Base-by-base conservation (phyloP, 441 rosid genomes). In the Eutrema salsugineum region DNA sequence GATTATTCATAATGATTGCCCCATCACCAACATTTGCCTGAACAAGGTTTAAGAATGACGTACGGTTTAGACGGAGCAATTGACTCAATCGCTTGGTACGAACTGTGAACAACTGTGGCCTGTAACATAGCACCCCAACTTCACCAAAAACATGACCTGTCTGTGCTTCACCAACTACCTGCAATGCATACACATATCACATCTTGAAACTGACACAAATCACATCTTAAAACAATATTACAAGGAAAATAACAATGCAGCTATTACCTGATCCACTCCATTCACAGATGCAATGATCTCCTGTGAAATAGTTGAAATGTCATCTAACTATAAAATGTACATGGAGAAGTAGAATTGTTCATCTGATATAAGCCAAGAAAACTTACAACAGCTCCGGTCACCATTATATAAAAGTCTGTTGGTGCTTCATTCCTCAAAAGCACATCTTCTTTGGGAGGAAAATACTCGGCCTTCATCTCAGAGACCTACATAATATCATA, bases 361-460 rank as follows among this genome's bases (percentile, higher is more conserved):
- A 43, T 48, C 56, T 20, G 5, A 51, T 50, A 48, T 19, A 57
- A 57, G 51, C 30, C 46, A 66, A 48, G 63, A 8, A 20, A 28
- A 50, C 82, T 75, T 84, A 93, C 98, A 85, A 83, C 87, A 77
- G 91, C 78, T 70, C 98, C 98, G 32, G 91, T 85, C 59, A 88
- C 94, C 76, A 93, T 73, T 42, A 93, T 82, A 68, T 93, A 93
- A 78, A 93, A 71, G 65, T 91, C 97, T 42, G 97, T 87, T 14
- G 97, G 98, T 12, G 91, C 93, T 85, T 94, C 98, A 59, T 94
- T 91, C 82, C 91, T 93, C 77, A 91, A 81, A 68, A 94, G 89
- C 62, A 94, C 91, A 66, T 94, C 96, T 85, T 94, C 98, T 81
- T 78, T 86, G 11, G 98, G 98, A 70, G 98, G 92, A 76, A 84